Percentiles rank a stretch among this genome's conserved stretches.
Conservation (phyloP, 2,329 filamentous ascomycete species). For the Huntiella savannae region DNA sequence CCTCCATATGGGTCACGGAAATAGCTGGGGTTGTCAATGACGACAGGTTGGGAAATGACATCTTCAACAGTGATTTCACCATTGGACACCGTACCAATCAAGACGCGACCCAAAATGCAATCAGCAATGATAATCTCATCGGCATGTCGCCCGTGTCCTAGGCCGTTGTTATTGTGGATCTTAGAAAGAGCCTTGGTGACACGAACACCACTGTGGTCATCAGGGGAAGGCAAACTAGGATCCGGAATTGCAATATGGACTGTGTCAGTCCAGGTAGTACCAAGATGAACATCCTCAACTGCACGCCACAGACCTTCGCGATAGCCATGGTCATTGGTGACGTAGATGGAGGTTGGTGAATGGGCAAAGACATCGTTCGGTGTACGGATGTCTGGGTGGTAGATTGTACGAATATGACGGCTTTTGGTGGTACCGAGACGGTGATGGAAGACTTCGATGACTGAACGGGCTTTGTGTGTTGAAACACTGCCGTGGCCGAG, state of each 20-base stretch:
- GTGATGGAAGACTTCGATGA: constrained; percentile 39
- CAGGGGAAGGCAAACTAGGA: constrained; percentile 13
- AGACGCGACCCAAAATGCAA: constrained; percentile 27
- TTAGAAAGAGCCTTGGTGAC: constrained; percentile 25
- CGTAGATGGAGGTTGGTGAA: constrained; percentile 29
- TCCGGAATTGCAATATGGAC: constrained; percentile 19
- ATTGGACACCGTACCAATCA: constrained; percentile 13
- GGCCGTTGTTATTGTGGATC: constrained; percentile 36
- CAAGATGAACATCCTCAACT: constrained; percentile 26
- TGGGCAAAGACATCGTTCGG: constrained; percentile 38
- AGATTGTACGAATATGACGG: constrained; percentile 32
- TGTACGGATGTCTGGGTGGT: constrained; percentile 32
- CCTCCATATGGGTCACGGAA: constrained; percentile 34
- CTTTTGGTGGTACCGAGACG: constrained; percentile 22
- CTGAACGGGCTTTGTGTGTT: constrained; percentile 26
- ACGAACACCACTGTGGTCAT: constrained; percentile 19
- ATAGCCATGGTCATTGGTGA: constrained; percentile 42
- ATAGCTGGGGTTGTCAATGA: constrained; percentile 39
- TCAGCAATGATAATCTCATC: constrained; percentile 26
- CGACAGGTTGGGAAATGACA: constrained; percentile 14
- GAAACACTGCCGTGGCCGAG: neutral
- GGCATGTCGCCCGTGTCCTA: constrained; percentile 27
- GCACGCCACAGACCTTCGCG: constrained; percentile 26
- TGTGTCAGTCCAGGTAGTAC: constrained; percentile 29
- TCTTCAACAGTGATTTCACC: constrained; percentile 9